phyloP scores from a whole-genome alignment of 805 yeast species.

The Sporopachydermia lactativora region DNA sequence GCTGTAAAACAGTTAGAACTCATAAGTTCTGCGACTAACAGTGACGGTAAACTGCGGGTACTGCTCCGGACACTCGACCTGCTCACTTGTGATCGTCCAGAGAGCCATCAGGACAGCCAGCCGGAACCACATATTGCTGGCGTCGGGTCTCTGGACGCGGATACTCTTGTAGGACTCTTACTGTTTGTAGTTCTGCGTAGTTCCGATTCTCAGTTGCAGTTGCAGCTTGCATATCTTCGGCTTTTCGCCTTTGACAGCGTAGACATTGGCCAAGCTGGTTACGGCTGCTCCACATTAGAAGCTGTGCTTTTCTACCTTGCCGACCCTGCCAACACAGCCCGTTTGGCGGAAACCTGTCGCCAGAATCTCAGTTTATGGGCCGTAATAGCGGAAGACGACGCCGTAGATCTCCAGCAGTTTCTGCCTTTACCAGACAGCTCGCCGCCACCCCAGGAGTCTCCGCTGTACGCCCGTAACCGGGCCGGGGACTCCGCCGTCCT shows the following conservation, averaged over 20 bases:
- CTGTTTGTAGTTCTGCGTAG: constrained; percentile 59
- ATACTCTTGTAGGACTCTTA: constrained; percentile 58
- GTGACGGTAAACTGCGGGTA: constrained; percentile 31
- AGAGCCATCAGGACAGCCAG: no score
- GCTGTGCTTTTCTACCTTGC: constrained; percentile 61
- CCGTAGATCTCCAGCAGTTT: constrained; percentile 8
- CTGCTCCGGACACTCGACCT: not conserved
- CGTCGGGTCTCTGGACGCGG: constrained; percentile 51
- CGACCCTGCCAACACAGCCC: constrained; percentile 21
- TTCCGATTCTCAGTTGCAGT: constrained; percentile 39
- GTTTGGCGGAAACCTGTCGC: constrained; percentile 27
- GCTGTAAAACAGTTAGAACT: constrained; percentile 41
- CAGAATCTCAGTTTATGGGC: constrained; percentile 42
- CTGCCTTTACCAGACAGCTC: constrained; percentile 1
- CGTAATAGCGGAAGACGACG: constrained; percentile 25
- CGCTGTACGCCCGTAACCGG: constrained; percentile 26
- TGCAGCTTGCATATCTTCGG: constrained; percentile 53
- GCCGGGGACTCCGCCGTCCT: constrained; percentile 63
- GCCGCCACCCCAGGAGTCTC: constrained; percentile 7
- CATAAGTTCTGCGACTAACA: constrained; percentile 31
- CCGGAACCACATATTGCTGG: not conserved
- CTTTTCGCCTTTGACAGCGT: constrained; percentile 36
- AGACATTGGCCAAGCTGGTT: constrained; percentile 52
- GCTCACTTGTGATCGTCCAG: no score
- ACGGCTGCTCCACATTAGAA: constrained; percentile 71